phyloP scores from a whole-genome alignment of 192 early-diverging fungal genomes.

The Coemansia interrupta region DNA sequence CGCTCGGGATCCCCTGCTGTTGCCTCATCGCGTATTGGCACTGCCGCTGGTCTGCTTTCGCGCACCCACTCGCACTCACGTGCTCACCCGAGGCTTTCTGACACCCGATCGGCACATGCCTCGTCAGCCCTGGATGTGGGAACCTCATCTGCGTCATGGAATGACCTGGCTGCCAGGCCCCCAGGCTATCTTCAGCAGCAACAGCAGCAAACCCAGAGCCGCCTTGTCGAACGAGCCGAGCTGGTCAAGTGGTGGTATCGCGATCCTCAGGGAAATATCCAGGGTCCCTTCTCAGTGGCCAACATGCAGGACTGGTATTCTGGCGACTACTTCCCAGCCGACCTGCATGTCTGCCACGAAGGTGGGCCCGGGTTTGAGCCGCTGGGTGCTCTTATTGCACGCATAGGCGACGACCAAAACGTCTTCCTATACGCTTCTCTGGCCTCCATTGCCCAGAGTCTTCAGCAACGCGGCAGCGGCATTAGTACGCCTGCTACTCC shows the following conservation, averaged over 20 bases:
- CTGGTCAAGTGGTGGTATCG: constrained; percentile 74
- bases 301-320: constrained; percentile 97
- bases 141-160: constrained; percentile 12
- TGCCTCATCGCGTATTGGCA: background rate
- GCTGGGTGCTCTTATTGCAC: constrained; percentile 62
- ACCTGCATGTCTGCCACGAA: constrained; percentile 77
- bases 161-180: constrained; percentile 11
- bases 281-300: constrained; percentile 83
- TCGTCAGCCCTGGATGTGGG: constrained; percentile 8
- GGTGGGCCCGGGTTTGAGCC: constrained; percentile 78
- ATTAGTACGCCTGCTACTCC: constrained; percentile 33
- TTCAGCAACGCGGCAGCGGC: constrained; percentile 8
- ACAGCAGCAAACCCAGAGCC: background rate
- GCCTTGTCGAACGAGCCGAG: constrained; percentile 40
- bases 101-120: constrained; percentile 1
- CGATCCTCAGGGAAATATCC: constrained; percentile 78
- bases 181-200: constrained; percentile 10
- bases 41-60: background rate
- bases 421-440: constrained; percentile 63
- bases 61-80: constrained; percentile 6
- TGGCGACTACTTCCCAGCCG: constrained; percentile 76
- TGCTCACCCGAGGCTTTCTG: background rate
- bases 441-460: constrained; percentile 14
- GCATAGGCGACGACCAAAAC: constrained; percentile 62
- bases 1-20: constrained; percentile 13